Percentiles rank a stretch among this genome's conserved stretches.
Conservation (phyloP, 768 basidiomycete species). For the Rhodotorula sphaerocarpa region DNA sequence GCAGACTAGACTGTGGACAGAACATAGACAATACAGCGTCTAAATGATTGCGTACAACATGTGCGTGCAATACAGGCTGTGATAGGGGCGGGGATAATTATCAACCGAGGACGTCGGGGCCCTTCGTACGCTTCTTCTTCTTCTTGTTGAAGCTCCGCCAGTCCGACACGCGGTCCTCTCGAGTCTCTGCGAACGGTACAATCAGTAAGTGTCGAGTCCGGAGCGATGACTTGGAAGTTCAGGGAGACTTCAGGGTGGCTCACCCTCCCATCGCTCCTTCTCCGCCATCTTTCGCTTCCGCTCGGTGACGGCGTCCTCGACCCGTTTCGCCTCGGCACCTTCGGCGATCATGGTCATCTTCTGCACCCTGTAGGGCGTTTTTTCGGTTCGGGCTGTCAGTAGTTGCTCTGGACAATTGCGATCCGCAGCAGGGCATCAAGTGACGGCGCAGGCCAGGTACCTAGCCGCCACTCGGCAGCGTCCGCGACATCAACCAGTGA, state of each 20-base stretch:
- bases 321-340: slow-evolving; percentile 83
- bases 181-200: slow-evolving; percentile 21
- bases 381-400: too few species aligned
- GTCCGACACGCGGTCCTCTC: slow-evolving; percentile 36
- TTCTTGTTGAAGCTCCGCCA: slow-evolving; percentile 35
- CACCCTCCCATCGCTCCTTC: slow-evolving; percentile 83
- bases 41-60: too few species aligned
- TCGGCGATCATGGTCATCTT: slow-evolving; percentile 41
- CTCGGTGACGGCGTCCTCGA: slow-evolving; percentile 69
- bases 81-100: too few species aligned
- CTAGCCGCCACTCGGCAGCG: too few species aligned
- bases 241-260: slow-evolving; percentile 28
- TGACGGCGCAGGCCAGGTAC: too few species aligned
- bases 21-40: too few species aligned
- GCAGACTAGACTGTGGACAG: too few species aligned
- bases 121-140: slow-evolving; percentile 34
- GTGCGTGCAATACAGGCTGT: too few species aligned
- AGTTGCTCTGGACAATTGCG: too few species aligned
- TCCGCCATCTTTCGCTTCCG: slow-evolving; percentile 83
- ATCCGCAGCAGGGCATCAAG: too few species aligned
- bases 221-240: background rate
- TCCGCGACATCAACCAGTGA: background rate
- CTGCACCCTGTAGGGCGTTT: slow-evolving; percentile 19
- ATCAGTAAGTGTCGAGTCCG: too few species aligned
- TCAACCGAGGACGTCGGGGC: slow-evolving; percentile 31